Conservation (phyloP, 495 filamentous ascomycete genomes). For the Penicillium roqueforti region DNA sequence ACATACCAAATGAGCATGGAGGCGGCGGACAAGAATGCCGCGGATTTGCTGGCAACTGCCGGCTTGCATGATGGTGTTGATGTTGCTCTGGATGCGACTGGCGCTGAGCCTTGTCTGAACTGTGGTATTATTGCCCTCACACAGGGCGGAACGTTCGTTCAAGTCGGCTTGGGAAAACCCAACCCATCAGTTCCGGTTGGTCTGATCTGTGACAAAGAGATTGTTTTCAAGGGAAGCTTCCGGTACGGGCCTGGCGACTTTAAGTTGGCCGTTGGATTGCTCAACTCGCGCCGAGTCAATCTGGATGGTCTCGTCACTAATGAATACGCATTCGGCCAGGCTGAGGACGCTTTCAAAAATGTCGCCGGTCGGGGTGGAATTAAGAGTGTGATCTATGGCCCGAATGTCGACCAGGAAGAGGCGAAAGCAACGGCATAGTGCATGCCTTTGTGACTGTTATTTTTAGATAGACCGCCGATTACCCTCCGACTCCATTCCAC, state of each 20-base stretch:
- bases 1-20: constrained; percentile 44
- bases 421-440: constrained; percentile 12
- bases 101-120: constrained; percentile 71
- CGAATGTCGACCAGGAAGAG: constrained; percentile 18
- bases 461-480: background rate
- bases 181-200: constrained; percentile 80
- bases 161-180: constrained; percentile 74
- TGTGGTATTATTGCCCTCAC: constrained; percentile 62
- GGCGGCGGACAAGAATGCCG: constrained; percentile 57
- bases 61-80: constrained; percentile 54
- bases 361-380: constrained; percentile 21
- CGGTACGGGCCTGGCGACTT: constrained; percentile 80
- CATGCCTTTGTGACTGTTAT: background rate
- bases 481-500: constrained; percentile 19
- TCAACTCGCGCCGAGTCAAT: constrained; percentile 58
- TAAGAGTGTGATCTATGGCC: constrained; percentile 33
- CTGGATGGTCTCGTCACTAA: constrained; percentile 69
- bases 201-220: constrained; percentile 73
- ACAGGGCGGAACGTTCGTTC: constrained; percentile 73
- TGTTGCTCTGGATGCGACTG: constrained; percentile 73
- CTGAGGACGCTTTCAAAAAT: constrained; percentile 21
- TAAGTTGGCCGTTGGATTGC: constrained; percentile 64
- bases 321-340: constrained; percentile 18
- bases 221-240: constrained; percentile 74
- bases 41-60: constrained; percentile 40